Percentiles rank a stretch among this genome's conserved stretches.
These are phyloP conservation scores for Picochlorum sp. DNA, from an alignment of 139 green algal genomes.

Conservation along the genomic window DNA sequence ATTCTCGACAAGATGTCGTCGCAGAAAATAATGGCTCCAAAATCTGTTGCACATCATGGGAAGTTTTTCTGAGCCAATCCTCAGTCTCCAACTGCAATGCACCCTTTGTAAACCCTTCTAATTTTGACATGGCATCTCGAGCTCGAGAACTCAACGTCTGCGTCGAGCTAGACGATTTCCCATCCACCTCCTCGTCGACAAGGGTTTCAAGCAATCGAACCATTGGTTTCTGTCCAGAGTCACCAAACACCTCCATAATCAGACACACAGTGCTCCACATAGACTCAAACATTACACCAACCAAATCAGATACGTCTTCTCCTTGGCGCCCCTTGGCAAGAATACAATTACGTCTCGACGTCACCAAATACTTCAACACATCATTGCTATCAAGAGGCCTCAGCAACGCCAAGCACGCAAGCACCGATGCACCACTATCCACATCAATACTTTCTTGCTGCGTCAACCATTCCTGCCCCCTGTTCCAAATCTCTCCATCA, in stretches of 20 bases:
- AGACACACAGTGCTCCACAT: no score
- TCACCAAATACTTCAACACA: conserved; percentile 44
- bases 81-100: not conserved
- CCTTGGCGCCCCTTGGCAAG: conserved; percentile 22
- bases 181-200: no score
- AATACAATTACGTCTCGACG: conserved; percentile 24
- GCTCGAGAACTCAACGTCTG: not conserved
- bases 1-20: not conserved
- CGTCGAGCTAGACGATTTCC: not conserved
- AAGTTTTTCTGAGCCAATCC: not conserved
- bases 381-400: conserved; percentile 24
- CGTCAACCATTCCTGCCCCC: conserved; percentile 29
- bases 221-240: no score
- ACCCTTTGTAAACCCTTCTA: not conserved
- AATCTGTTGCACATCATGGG: not conserved
- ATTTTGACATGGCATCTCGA: not conserved
- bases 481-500: conserved; percentile 53
- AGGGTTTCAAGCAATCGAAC: no score
- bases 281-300: no score
- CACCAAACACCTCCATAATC: no score
- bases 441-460: conserved; percentile 5
- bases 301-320: not conserved
- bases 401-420: conserved; percentile 21
- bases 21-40: not conserved
- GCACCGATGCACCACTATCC: not conserved